phyloP scores from a whole-genome alignment of 225 moss, liverwort and hornwort species.

The Sphagnum tenellum region DNA sequence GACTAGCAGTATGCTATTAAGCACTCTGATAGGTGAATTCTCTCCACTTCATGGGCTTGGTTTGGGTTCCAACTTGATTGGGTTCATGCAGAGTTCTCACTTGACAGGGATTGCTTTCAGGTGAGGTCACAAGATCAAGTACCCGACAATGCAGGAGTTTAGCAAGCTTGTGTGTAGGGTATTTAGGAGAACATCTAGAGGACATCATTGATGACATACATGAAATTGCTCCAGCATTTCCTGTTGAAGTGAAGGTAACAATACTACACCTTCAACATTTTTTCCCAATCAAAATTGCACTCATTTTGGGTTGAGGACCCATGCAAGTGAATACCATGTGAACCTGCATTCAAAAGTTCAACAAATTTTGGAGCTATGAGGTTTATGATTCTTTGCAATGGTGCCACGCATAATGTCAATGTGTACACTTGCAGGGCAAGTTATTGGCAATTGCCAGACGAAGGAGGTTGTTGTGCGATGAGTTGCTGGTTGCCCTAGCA shows the following conservation, averaged over 20 bases:
- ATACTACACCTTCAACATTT: too few relatives aligned
- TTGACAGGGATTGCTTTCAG: conserved; percentile 21
- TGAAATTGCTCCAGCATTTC: conserved; percentile 62
- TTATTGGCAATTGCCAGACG: conserved; percentile 82
- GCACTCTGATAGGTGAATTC: neutral
- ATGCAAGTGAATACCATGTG: neutral
- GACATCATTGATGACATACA: conserved; percentile 77
- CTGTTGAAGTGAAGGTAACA: conserved; percentile 67
- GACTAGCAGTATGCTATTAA: neutral
- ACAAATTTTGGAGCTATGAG: neutral
- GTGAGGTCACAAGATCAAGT: conserved; percentile 14
- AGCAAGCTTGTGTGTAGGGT: conserved; percentile 73
- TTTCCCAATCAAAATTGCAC: too few relatives aligned
- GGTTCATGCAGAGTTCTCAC: conserved; percentile 6
- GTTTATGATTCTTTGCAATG: neutral
- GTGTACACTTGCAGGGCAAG: conserved; percentile 37
- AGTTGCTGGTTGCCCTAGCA: conserved; percentile 65
- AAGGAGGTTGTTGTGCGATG: conserved; percentile 67
- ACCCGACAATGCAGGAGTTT: conserved; percentile 47
- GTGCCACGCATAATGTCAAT: neutral
- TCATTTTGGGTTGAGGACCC: too few relatives aligned
- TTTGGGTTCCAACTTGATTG: neutral
- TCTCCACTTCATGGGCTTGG: neutral
- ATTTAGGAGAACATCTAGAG: conserved; percentile 72
- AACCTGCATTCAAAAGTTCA: neutral